Conservation (phyloP, 2,329 filamentous ascomycete genomes). For the Penicillium sp. region DNA sequence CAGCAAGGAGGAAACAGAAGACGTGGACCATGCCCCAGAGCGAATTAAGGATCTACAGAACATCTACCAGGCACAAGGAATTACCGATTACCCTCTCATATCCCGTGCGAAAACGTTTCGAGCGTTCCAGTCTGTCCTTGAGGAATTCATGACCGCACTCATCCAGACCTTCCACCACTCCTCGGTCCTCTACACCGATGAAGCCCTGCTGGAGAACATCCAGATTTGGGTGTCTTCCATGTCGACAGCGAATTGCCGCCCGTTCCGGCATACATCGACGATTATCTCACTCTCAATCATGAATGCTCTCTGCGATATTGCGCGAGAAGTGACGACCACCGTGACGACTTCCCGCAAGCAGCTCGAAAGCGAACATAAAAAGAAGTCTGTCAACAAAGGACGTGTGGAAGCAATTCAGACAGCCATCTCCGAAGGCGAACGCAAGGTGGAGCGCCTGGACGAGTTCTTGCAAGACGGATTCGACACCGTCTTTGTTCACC, state of each 20-base stretch:
- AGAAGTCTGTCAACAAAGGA: slow-evolving; percentile 67
- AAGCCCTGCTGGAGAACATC: slow-evolving; percentile 77
- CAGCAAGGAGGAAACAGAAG: slow-evolving; percentile 75
- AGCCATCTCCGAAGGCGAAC: slow-evolving; percentile 64
- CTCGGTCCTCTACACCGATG: slow-evolving; percentile 72
- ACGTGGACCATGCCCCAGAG: slow-evolving; percentile 78
- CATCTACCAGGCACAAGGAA: slow-evolving; percentile 74
- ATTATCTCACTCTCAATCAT: slow-evolving; percentile 76
- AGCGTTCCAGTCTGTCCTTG: slow-evolving; percentile 71
- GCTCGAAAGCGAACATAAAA: slow-evolving; percentile 69
- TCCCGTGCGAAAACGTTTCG: slow-evolving; percentile 70
- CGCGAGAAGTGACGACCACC: slow-evolving; percentile 63
- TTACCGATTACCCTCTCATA: slow-evolving; percentile 87
- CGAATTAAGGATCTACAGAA: slow-evolving; percentile 80
- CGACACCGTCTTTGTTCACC: slow-evolving; percentile 87
- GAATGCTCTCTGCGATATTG: slow-evolving; percentile 68
- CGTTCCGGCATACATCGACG: slow-evolving; percentile 91
- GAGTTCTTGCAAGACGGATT: slow-evolving; percentile 78
- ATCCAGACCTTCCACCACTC: slow-evolving; percentile 74
- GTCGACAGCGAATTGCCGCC: slow-evolving; percentile 79
- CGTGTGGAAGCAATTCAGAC: slow-evolving; percentile 68
- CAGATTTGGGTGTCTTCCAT: slow-evolving; percentile 85
- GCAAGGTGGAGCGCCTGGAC: slow-evolving; percentile 64
- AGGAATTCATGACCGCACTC: slow-evolving; percentile 72
- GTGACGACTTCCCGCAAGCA: slow-evolving; percentile 74